Base-by-base conservation (phyloP, 768 basidiomycete species). In the Sporobolomyces roseus region DNA sequence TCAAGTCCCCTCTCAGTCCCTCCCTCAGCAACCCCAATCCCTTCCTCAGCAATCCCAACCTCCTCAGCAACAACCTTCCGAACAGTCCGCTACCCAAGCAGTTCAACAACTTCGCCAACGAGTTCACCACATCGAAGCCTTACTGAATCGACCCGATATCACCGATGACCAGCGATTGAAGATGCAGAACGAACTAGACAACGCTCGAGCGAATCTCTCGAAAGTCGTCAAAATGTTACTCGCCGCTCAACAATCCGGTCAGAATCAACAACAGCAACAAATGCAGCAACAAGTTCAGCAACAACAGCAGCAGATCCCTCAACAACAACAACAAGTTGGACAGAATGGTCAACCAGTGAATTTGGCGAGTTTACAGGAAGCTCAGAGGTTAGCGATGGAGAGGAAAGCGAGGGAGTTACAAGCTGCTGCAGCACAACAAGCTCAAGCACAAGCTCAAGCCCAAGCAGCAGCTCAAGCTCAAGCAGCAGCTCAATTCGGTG, bases 201-300 rank as follows among this genome's bases (percentile, higher is more conserved):
- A 50, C n/a, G 67, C 71, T 23, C 46, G 61, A 19, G n/a, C 60
- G 23, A 68, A 72, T 66, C 46, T 72, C 27, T 29, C 56, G 7
- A 61, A 64, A 46, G 71, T 72, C 38, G 33, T 72, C 55, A 68
- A 69, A 51, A 68, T 68, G 63, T 51, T 72, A 9, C 25, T 70
- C 21, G 64, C 69, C 1, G 69, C 69, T 25, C 69, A 70, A 55
- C 59, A 55, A 30, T n/a, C n/a, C n/a, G n/a, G n/a, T n/a, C n/a
- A n/a, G n/a, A n/a, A n/a, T n/a, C n/a, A n/a, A n/a, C n/a, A n/a
- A n/a, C 62, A 13, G 33, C 55, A 60, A 49, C 49, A 51, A 48
- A 25, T 32, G 5, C 29, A 41, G 29, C 50, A 58, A 49, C 48
- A 27, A 38, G 63, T n/a, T 36, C 38, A 23, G 21, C 41, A 27